Evolutionary conservation across 345 rosid species (phyloP).

Genomic region (Melaleuca quinquenervia): DNA sequence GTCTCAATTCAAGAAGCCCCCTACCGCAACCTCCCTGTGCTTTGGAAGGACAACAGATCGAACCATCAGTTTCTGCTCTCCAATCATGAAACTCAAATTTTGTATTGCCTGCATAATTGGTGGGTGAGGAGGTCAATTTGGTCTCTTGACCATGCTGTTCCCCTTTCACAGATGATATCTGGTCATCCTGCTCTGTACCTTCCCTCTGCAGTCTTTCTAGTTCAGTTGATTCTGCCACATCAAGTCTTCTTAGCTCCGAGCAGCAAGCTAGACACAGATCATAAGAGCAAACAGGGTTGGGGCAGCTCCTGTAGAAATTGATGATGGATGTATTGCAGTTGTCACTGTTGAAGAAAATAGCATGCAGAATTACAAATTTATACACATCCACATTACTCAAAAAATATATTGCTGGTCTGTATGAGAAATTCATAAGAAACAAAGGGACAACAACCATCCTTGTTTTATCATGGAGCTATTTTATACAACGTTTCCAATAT

Average conservation of each 20-base stretch:
- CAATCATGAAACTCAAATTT: constrained; percentile 7
- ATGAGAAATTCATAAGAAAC: neutral
- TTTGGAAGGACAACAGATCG: constrained; percentile 56
- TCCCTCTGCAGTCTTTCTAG: constrained; percentile 8
- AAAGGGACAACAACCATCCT: neutral
- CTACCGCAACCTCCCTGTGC: constrained; percentile 54
- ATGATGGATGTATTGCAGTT: constrained; percentile 46
- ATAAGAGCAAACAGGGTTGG: constrained; percentile 24
- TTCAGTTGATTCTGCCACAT: constrained; percentile 5
- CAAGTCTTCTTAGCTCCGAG: constrained; percentile 26
- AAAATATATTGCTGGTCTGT: neutral
- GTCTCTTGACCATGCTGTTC: neutral
- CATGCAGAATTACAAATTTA: neutral
- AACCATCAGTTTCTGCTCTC: constrained; percentile 38
- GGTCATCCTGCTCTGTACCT: neutral
- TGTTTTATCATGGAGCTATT: neutral
- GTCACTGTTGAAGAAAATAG: constrained; percentile 26
- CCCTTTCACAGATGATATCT: constrained; percentile 1
- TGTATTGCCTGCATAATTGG: neutral
- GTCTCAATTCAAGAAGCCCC: constrained; percentile 34
- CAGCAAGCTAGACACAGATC: constrained; percentile 53
- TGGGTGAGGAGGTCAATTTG: neutral
- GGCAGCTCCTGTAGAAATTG: constrained; percentile 39
- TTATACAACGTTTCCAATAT: neutral
- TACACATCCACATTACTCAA: neutral